phyloP scores from a whole-genome alignment of 108 stramenopile species.

The Pseudonitzschia multiseries region DNA sequence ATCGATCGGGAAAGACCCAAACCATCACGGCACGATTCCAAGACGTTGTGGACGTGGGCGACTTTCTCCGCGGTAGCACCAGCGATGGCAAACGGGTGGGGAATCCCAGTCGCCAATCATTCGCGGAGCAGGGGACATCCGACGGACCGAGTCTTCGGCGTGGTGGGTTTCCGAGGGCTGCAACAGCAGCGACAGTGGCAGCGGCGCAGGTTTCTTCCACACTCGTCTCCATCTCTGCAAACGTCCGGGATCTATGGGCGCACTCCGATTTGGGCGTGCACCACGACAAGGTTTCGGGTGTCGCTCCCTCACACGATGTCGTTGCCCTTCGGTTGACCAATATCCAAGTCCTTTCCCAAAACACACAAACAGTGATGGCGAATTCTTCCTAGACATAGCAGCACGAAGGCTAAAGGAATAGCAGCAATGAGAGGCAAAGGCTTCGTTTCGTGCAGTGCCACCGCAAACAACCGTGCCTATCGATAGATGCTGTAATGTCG shows the following conservation, averaged over 20 bases:
- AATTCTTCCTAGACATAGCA: too few relatives aligned
- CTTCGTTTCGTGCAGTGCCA: too few relatives aligned
- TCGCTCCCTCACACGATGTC: slow-evolving; percentile 27
- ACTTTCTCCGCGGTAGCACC: neutral
- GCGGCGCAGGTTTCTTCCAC: neutral
- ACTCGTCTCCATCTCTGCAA: neutral
- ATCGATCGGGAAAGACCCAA: slow-evolving; percentile 6
- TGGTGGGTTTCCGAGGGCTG: neutral
- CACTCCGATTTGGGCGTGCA: slow-evolving; percentile 25
- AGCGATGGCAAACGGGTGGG: neutral
- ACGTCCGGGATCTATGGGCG: slow-evolving; percentile 27
- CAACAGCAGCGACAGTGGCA: neutral
- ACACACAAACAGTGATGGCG: neutral
- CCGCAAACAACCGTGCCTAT: too few relatives aligned
- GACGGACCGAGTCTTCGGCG: too few relatives aligned
- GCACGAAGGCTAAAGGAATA: too few relatives aligned
- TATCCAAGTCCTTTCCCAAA: neutral
- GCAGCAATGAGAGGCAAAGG: too few relatives aligned
- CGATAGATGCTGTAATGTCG: too few relatives aligned
- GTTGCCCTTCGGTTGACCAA: slow-evolving; percentile 24
- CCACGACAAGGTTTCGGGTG: slow-evolving; percentile 6
- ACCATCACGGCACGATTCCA: slow-evolving; percentile 25
- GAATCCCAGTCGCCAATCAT: neutral
- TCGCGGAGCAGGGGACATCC: too few relatives aligned
- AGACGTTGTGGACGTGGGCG: slow-evolving; percentile 11